Percentiles rank a stretch among this genome's conserved stretches.
Conservation (phyloP, 495 filamentous ascomycete species). For the Daldinia bambusicola region DNA sequence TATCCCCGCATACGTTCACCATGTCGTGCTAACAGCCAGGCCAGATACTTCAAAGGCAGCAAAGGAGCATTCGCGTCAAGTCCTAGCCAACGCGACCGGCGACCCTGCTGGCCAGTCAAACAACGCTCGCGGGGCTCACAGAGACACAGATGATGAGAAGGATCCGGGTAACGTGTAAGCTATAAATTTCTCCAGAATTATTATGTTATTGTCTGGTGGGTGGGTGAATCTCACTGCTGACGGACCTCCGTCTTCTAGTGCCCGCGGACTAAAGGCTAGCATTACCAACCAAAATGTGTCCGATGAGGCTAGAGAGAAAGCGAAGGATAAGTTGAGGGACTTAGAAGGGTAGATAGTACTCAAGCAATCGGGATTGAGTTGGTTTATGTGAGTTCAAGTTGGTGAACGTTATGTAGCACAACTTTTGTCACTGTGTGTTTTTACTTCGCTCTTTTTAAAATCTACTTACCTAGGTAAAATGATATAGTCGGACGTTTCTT, state of each 20-base stretch:
- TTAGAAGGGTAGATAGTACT: constrained; percentile 24
- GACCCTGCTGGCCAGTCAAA: constrained; percentile 45
- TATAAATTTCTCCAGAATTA: neutral
- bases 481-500: too few species aligned
- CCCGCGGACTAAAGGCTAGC: constrained; percentile 57
- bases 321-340: constrained; percentile 51
- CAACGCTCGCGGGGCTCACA: constrained; percentile 15
- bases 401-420: too few species aligned
- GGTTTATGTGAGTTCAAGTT: too few species aligned
- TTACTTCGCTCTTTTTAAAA: too few species aligned
- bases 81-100: constrained; percentile 52
- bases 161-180: constrained; percentile 53
- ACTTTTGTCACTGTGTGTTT: too few species aligned
- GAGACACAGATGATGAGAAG: constrained; percentile 47
- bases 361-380: too few species aligned
- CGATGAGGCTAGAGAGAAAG: constrained; percentile 59
- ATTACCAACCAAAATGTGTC: constrained; percentile 61
- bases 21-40: neutral
- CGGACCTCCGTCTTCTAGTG: neutral
- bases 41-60: constrained; percentile 57
- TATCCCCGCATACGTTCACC: too few species aligned
- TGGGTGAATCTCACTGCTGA: neutral
- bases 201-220: neutral
- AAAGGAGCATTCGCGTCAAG: constrained; percentile 56
- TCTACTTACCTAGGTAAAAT: too few species aligned